These are phyloP conservation scores for Leucogyrophana mollusca DNA, from an alignment of 768 basidiomycete species.

Conservation along the genomic window DNA sequence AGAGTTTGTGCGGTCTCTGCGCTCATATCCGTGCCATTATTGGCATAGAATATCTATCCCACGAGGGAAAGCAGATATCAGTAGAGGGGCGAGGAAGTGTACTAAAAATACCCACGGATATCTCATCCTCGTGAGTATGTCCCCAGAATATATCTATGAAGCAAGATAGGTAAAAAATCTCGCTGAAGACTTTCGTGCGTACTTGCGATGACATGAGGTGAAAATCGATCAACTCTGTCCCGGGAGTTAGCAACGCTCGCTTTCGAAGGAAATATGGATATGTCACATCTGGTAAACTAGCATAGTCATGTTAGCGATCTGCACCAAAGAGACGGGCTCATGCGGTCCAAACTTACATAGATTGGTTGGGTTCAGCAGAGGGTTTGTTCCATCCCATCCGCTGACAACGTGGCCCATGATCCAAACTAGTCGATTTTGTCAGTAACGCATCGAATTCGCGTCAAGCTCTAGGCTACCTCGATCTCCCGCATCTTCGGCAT, in stretches of 20 bases:
- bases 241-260: not conserved
- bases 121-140: conserved; percentile 73
- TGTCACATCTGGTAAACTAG: conserved; percentile 51
- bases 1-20: conserved; percentile 54
- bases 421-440: conserved; percentile 36
- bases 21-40: conserved; percentile 63
- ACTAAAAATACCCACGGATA: conserved; percentile 45
- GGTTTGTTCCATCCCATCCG: conserved; percentile 74
- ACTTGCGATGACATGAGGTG: conserved; percentile 78
- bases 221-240: conserved; percentile 68
- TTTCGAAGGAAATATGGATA: not conserved
- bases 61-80: not conserved
- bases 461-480: conserved; percentile 42
- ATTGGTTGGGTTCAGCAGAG: conserved; percentile 63
- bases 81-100: not conserved
- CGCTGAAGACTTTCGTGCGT: conserved; percentile 23
- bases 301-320: not conserved
- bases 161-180: conserved; percentile 4
- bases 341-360: conserved; percentile 49
- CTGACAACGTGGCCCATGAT: conserved; percentile 56
- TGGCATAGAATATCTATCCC: conserved; percentile 64
- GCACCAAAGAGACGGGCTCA: not conserved
- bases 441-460: not conserved
- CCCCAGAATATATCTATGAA: conserved; percentile 70
- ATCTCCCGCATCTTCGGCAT: conserved; percentile 74